Evolutionary conservation across 169 alveolate genomes (phyloP).

Genomic region (Perkinsus marinus): DNA sequence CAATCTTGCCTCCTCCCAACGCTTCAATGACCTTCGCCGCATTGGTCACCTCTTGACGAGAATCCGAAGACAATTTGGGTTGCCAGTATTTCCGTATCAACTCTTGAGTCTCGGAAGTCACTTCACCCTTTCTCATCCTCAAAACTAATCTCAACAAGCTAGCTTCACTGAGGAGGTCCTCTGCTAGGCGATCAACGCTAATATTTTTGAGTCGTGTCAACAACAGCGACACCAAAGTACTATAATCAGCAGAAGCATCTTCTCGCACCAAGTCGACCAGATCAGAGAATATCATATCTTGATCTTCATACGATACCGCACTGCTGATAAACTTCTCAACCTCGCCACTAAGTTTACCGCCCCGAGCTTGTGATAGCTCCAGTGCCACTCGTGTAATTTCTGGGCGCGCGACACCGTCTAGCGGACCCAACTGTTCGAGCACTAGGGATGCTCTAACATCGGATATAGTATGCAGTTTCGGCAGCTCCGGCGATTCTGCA

Average conservation of each 20-base stretch:
- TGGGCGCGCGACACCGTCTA: neutral
- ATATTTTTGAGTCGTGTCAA: neutral
- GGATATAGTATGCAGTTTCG: neutral
- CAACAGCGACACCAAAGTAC: neutral
- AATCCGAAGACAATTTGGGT: neutral
- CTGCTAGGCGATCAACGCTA: neutral
- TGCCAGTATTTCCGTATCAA: neutral
- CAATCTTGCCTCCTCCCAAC: neutral
- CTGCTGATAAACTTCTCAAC: neutral
- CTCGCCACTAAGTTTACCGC: neutral
- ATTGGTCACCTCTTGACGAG: neutral
- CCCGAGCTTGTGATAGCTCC: neutral
- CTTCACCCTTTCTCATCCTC: neutral
- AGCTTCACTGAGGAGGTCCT: neutral
- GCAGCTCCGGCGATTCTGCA: neutral
- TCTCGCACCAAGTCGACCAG: neutral
- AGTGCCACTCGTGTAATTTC: neutral
- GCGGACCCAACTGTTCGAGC: neutral
- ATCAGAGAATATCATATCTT: neutral
- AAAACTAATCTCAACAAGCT: neutral
- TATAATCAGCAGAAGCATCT: neutral
- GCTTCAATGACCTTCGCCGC: neutral
- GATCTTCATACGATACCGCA: neutral
- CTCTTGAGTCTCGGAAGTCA: neutral
- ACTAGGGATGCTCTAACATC: neutral